Conservation (phyloP, 441 rosid genomes). For the Bocquillonia castaneifolia region DNA sequence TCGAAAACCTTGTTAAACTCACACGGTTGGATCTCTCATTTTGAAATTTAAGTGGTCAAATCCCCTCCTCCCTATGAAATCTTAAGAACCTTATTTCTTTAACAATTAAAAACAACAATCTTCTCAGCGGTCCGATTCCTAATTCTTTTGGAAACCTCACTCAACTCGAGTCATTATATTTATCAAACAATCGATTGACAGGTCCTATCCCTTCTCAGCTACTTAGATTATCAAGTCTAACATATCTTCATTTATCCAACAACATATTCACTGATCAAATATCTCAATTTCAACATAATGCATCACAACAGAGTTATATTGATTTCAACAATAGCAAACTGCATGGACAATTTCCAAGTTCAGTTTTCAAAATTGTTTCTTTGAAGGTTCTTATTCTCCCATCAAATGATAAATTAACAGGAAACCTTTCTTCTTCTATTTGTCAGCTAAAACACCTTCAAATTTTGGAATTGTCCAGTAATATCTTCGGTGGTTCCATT, state of each 20-base stretch:
- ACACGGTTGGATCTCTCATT: no score
- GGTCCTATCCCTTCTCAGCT: background rate
- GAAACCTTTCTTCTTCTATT: constrained; percentile 19
- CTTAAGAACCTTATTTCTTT: background rate
- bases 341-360: constrained; percentile 8
- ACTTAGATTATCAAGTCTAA: background rate
- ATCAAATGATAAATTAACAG: constrained; percentile 20
- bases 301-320: background rate
- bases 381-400: constrained; percentile 5
- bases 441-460: constrained; percentile 12
- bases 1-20: no score
- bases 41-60: no score
- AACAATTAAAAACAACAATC: background rate
- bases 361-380: background rate
- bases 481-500: constrained; percentile 21
- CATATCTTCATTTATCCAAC: background rate
- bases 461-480: constrained; percentile 26
- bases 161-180: background rate
- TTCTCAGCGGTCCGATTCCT: constrained; percentile 8
- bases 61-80: background rate
- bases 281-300: background rate
- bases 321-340: constrained; percentile 8
- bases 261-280: background rate
- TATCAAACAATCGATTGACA: background rate
- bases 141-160: background rate